Conservation (phyloP, 352 stramenopile species). For the Phytophthora cryptogea region DNA sequence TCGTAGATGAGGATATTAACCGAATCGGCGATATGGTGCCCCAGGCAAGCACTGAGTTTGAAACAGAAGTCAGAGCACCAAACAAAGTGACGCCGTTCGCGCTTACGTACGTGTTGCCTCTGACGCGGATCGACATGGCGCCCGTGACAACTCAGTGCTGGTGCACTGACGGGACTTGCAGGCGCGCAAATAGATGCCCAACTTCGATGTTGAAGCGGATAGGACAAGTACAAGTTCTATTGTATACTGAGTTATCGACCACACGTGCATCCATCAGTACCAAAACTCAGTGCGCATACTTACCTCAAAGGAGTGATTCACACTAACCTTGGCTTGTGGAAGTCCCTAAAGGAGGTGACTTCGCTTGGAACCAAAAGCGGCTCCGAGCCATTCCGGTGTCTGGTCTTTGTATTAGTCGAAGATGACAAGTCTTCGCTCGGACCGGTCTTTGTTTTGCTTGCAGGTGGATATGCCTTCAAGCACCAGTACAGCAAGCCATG, state of each 20-base stretch:
- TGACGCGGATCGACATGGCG: constrained; percentile 25
- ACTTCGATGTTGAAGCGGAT: constrained; percentile 23
- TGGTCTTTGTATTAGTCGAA: constrained; percentile 26
- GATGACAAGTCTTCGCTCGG: constrained; percentile 6
- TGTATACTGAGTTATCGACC: too few species aligned
- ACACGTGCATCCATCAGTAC: too few species aligned
- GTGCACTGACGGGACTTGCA: constrained; percentile 20
- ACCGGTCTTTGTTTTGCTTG: constrained; percentile 27
- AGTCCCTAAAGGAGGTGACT: not conserved
- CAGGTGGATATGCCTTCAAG: constrained; percentile 23
- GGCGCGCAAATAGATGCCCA: constrained; percentile 1
- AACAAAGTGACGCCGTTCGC: not conserved
- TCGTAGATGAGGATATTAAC: too few species aligned
- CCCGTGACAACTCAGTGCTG: constrained; percentile 1
- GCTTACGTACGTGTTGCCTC: not conserved
- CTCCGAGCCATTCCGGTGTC: constrained; percentile 10
- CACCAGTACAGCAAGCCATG: constrained; percentile 2
- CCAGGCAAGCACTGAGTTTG: too few species aligned
- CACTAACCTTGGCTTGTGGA: not conserved
- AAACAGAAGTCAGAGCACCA: too few species aligned
- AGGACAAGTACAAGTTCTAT: not conserved
- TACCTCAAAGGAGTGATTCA: too few species aligned
- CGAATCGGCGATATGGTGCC: too few species aligned
- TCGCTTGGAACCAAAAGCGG: not conserved
- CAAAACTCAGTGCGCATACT: too few species aligned